Percentiles rank a stretch among this genome's conserved stretches.
phyloP scores from a whole-genome alignment of 495 filamentous ascomycete species.

The Aspergillus nidulans region DNA sequence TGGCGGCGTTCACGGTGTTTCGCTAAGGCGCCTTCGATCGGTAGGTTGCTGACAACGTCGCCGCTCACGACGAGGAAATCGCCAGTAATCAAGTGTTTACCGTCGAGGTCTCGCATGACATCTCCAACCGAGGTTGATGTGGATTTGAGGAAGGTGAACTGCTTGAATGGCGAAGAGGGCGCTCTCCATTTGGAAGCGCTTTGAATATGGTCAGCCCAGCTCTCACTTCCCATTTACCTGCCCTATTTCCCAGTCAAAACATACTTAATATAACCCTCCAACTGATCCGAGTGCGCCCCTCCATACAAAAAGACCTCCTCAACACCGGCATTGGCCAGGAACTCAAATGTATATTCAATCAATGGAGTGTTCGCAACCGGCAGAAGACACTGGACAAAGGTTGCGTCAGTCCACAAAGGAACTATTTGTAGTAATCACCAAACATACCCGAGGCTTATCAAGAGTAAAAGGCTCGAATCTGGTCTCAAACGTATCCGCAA shows the following conservation, averaged over 20 bases:
- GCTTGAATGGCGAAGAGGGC: conserved; percentile 74
- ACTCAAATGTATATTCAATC: conserved; percentile 97
- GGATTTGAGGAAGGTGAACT: conserved; percentile 80
- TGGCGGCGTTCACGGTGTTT: conserved; percentile 76
- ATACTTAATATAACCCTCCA: conserved; percentile 79
- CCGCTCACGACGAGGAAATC: conserved; percentile 93
- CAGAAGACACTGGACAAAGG: conserved; percentile 68
- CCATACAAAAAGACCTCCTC: conserved; percentile 90
- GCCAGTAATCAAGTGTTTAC: conserved; percentile 74
- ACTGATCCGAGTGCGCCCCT: conserved; percentile 80
- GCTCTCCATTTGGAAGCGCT: conserved; percentile 67
- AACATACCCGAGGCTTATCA: conserved; percentile 77
- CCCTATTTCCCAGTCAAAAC: conserved; percentile 1
- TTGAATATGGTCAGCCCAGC: conserved; percentile 2
- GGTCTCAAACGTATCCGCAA: conserved; percentile 92
- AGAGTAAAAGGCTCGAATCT: conserved; percentile 85
- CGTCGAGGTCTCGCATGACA: conserved; percentile 91
- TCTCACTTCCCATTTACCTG: background rate
- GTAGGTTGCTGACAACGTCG: conserved; percentile 88
- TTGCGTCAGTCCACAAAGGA: conserved; percentile 5
- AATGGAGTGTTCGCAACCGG: conserved; percentile 90
- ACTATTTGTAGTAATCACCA: background rate
- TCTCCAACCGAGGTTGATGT: conserved; percentile 86
- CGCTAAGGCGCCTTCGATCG: conserved; percentile 72
- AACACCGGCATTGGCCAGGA: conserved; percentile 88